A percentile compares a stretch with the other conserved stretches of the same genome.
Evolutionary conservation across 495 filamentous ascomycete genomes (phyloP).

Genomic region (Penicillium longicatenatum): DNA sequence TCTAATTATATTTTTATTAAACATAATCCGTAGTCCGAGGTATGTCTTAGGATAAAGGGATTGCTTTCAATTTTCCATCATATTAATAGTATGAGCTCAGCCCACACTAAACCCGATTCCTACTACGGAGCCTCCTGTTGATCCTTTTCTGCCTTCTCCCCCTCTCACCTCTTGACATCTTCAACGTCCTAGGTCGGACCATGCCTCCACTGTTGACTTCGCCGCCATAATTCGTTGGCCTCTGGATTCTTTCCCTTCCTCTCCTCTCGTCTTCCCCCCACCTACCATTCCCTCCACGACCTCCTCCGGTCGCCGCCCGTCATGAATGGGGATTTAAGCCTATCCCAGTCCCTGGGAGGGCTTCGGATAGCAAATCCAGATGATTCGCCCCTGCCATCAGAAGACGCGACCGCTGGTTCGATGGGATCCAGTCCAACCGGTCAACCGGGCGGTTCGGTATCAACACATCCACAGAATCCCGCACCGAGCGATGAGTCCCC

Average conservation of each 20-base stretch:
- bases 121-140: constrained; percentile 31
- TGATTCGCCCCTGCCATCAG: constrained; percentile 66
- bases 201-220: constrained; percentile 41
- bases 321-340: constrained; percentile 92
- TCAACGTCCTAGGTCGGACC: constrained; percentile 19
- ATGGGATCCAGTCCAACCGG: constrained; percentile 27
- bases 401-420: constrained; percentile 40
- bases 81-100: constrained; percentile 16
- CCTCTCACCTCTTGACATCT: constrained; percentile 19
- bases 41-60: not conserved
- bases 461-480: constrained; percentile 29
- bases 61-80: not conserved
- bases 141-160: constrained; percentile 24
- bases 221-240: constrained; percentile 40
- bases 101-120: constrained; percentile 29
- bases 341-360: constrained; percentile 90
- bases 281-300: constrained; percentile 7
- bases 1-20: not conserved
- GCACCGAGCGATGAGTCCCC: constrained; percentile 20
- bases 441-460: constrained; percentile 29
- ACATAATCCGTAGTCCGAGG: not conserved
- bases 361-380: constrained; percentile 97
- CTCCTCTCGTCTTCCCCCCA: constrained; percentile 3
- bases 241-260: constrained; percentile 14
- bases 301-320: constrained; percentile 21